These are phyloP conservation scores for Trametes polyzona DNA, from an alignment of 1,284 basidiomycete species.

Conservation along the genomic window DNA sequence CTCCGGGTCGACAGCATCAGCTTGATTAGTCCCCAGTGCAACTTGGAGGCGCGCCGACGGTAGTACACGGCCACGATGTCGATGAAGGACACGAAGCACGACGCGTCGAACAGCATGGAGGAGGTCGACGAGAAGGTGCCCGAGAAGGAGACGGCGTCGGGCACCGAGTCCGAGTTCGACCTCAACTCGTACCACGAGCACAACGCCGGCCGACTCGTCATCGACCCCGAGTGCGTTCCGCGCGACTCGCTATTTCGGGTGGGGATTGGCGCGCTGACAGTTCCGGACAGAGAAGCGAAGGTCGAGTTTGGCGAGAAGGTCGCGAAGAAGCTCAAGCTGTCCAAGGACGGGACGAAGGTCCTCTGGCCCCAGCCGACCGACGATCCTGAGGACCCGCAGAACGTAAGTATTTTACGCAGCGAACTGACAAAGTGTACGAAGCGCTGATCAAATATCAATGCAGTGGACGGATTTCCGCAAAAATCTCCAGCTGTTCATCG, in stretches of 20 bases:
- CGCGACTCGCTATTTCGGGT: background rate
- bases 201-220: constrained; percentile 60
- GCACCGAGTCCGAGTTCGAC: constrained; percentile 37
- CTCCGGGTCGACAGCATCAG: background rate
- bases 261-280: constrained; percentile 8
- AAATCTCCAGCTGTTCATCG: constrained; percentile 57
- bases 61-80: constrained; percentile 6
- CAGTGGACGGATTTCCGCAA: constrained; percentile 54
- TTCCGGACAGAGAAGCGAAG: constrained; percentile 50
- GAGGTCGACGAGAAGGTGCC: constrained; percentile 18
- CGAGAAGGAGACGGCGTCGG: constrained; percentile 11
- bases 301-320: constrained; percentile 54
- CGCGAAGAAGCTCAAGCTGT: constrained; percentile 53
- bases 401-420: constrained; percentile 43
- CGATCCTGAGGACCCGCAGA: constrained; percentile 66
- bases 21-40: background rate
- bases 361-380: constrained; percentile 70
- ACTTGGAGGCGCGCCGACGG: background rate
- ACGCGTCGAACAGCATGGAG: constrained; percentile 10
- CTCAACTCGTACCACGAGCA: constrained; percentile 55
- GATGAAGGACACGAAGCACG: constrained; percentile 15
- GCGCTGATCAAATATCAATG: background rate
- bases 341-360: constrained; percentile 50
- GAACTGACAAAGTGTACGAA: constrained; percentile 5
- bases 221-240: constrained; percentile 57